phyloP scores from a whole-genome alignment of 495 filamentous ascomycete species.

The Penicillium coprophilum region DNA sequence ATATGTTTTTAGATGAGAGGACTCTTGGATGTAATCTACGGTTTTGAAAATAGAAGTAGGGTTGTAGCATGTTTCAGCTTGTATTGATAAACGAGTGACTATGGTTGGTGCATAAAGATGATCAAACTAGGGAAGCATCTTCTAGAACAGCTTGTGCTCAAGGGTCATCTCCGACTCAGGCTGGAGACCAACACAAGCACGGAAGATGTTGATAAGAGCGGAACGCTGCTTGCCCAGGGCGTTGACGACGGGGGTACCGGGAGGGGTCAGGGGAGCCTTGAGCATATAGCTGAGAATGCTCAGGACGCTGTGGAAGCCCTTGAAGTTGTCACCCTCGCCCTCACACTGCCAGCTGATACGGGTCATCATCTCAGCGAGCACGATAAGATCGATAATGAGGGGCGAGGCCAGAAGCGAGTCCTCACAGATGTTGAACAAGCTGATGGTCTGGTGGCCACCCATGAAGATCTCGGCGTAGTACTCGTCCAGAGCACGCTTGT shows the following conservation, averaged over 20 bases:
- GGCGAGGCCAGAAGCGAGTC: conserved; percentile 97
- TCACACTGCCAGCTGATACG: conserved; percentile 86
- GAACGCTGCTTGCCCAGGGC: conserved; percentile 93
- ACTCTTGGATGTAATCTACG: background rate
- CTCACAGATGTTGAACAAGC: conserved; percentile 97
- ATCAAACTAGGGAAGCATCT: background rate
- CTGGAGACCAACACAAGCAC: conserved; percentile 94
- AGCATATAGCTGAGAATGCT: conserved; percentile 99
- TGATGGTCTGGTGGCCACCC: conserved; percentile 98
- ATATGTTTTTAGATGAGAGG: background rate
- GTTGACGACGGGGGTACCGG: conserved; percentile 95
- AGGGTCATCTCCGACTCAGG: conserved; percentile 99
- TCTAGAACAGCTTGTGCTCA: conserved; percentile 93
- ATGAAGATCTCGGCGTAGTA: conserved; percentile 99
- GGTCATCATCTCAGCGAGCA: conserved; percentile 96
- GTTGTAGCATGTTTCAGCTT: conserved; percentile 5
- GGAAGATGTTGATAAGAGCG: conserved; percentile 97
- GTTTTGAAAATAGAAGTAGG: background rate
- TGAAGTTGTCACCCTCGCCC: conserved; percentile 65
- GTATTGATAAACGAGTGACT: conserved; percentile 35
- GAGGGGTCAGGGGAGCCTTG: conserved; percentile 94
- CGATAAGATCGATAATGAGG: conserved; percentile 92
- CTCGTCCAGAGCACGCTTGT: conserved; percentile 98
- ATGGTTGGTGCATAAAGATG: conserved; percentile 27
- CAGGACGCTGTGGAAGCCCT: conserved; percentile 94